Conservation (phyloP, 2,329 filamentous ascomycete species). For the Epicoccum nigrum region DNA sequence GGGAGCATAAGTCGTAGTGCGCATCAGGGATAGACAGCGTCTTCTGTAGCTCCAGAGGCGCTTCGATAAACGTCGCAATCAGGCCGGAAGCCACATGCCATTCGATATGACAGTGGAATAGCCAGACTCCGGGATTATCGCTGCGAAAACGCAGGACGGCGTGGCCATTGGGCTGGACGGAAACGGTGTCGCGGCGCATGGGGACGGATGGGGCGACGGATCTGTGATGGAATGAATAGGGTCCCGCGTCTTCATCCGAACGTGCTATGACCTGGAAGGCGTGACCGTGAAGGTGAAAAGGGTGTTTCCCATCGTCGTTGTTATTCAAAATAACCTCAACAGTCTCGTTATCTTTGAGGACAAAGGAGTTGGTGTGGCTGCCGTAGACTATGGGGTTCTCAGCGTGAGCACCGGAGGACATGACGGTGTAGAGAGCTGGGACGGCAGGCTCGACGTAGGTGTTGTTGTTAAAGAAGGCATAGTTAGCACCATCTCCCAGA, state of each 20-base stretch:
- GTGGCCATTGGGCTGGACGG: constrained; percentile 61
- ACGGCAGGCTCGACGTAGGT: constrained; percentile 76
- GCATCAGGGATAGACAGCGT: neutral
- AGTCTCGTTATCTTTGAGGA: constrained; percentile 68
- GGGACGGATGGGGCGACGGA: constrained; percentile 37
- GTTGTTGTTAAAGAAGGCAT: constrained; percentile 70
- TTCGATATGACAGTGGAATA: constrained; percentile 47
- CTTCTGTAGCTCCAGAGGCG: constrained; percentile 1
- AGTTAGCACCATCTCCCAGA: constrained; percentile 68
- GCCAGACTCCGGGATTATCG: constrained; percentile 54
- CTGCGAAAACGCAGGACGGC: constrained; percentile 62
- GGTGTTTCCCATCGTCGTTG: constrained; percentile 67
- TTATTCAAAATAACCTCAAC: constrained; percentile 80
- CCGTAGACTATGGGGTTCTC: constrained; percentile 53
- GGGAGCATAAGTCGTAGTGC: neutral
- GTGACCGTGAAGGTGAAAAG: constrained; percentile 71
- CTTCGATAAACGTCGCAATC: constrained; percentile 8
- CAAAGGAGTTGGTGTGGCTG: constrained; percentile 60
- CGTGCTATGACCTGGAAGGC: constrained; percentile 45
- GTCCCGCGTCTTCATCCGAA: constrained; percentile 39
- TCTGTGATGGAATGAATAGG: constrained; percentile 54
- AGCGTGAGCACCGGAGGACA: constrained; percentile 61
- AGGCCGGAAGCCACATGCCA: constrained; percentile 22
- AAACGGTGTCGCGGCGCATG: constrained; percentile 60
- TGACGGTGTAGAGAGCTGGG: constrained; percentile 75